Evolutionary conservation across 306 rosid genomes (phyloP), one percentile per base, ranked within the genome.

Genomic region (Astragalus glycyphyllos): DNA sequence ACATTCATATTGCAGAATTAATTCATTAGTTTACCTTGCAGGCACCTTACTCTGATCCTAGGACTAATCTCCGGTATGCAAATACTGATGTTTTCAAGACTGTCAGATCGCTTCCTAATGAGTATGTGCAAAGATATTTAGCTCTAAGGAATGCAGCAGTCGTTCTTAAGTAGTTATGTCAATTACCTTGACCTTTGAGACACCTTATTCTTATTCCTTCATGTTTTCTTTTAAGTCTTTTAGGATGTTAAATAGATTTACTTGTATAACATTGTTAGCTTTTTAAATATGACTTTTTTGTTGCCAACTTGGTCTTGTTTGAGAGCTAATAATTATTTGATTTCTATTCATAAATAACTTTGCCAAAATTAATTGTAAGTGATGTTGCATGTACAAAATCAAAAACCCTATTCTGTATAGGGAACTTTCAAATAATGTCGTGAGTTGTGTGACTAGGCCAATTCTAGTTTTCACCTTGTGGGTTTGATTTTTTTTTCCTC

Each of bases 41-140:
- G 98, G 97, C 97, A 69, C 96, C 94, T 34, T 90, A 93, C 76
- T 79, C 74, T 64, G 98, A 93, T 75, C 98, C 98, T 4, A 84
- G 90, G 82, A 90, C 97, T 61, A 84, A 76, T 68, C 98, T 93
- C 35, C 94, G 97, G 6, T 93, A 90, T 47, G 94, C 97, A 32
- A 90, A 83, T 66, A 17, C 94, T 7, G 97, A 93, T 11, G 81
- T 93, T 71, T 93, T 93, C 90, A 93, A 88, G 90, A 80, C 41
- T 32, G 7, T 88, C 67, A 81, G 98, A 73, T 74, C 90, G 4
- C 97, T 93, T 76, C 94, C 98, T 47, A 93, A 87, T 72, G 97
- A 93, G 42, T 80, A 84, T 68, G 97, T 93, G 71, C 98, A 93
- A 79, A 84, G 90, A 69, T 93, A 93, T 73, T 79, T 93, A 63